phyloP scores from a whole-genome alignment of 495 filamentous ascomycete genomes.

The Xylaria intraflava region DNA sequence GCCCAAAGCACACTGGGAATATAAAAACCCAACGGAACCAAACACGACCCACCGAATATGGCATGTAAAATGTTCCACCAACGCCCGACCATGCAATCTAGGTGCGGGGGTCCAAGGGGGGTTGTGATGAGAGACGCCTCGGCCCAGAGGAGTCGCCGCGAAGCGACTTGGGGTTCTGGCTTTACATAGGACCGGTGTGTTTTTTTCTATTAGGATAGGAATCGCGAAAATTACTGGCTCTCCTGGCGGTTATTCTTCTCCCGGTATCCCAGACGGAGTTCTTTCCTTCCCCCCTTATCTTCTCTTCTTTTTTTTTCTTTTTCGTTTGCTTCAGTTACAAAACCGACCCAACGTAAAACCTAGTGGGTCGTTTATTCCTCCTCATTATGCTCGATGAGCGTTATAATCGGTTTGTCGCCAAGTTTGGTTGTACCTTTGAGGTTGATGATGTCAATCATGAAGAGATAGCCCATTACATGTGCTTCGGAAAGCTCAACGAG shows the following conservation, averaged over 20 bases:
- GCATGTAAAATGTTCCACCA: background rate
- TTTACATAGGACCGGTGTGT: constrained; percentile 7
- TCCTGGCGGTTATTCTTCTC: background rate
- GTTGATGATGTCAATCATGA: constrained; percentile 94
- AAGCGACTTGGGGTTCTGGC: constrained; percentile 4
- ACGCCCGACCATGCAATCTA: constrained; percentile 13
- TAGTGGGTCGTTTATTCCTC: constrained; percentile 18
- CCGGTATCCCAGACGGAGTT: background rate
- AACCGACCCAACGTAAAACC: background rate
- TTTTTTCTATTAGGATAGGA: constrained; percentile 5
- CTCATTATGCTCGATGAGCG: constrained; percentile 56
- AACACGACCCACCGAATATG: constrained; percentile 1
- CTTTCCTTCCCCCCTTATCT: background rate
- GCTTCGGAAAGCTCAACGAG: constrained; percentile 82
- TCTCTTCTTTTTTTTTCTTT: background rate
- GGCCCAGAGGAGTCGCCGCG: constrained; percentile 3
- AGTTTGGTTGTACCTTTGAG: constrained; percentile 89
- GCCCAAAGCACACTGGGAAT: too few species aligned
- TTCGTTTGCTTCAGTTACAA: background rate
- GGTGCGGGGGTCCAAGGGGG: constrained; percentile 7
- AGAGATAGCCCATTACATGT: constrained; percentile 78
- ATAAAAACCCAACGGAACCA: constrained; percentile 1
- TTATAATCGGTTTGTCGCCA: constrained; percentile 69
- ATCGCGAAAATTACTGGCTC: background rate
- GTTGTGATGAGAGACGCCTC: constrained; percentile 1